These are phyloP conservation scores for Chytriomyces confervae DNA, from an alignment of 192 early-diverging fungal species.

Conservation along the genomic window DNA sequence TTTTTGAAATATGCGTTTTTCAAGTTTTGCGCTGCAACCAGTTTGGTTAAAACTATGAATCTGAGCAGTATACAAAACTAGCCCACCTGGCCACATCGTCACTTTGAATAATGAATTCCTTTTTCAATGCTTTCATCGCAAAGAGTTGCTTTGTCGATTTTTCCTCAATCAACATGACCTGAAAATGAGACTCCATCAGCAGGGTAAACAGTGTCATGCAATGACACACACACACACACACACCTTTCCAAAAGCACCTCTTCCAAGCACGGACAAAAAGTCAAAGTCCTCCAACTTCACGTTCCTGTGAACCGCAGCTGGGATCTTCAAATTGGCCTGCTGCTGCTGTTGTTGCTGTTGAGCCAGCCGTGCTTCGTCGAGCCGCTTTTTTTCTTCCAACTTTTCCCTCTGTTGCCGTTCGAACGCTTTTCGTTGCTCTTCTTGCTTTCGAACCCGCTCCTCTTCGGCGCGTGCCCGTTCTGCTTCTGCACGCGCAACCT, in stretches of 20 bases:
- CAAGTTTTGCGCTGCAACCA: constrained; percentile 48
- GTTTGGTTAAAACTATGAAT: not conserved
- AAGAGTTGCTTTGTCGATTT: constrained; percentile 77
- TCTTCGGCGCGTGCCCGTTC: constrained; percentile 6
- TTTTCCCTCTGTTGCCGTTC: constrained; percentile 53
- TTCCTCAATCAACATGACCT: constrained; percentile 94
- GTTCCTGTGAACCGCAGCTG: constrained; percentile 18
- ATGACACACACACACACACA: not conserved
- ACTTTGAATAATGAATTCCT: constrained; percentile 94
- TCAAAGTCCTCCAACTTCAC: constrained; percentile 59
- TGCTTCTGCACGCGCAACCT: not conserved
- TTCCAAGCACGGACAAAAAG: constrained; percentile 85
- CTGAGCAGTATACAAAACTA: not conserved
- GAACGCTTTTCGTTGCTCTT: constrained; percentile 52
- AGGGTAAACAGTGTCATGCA: not conserved
- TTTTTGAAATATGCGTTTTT: constrained; percentile 91
- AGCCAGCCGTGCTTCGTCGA: constrained; percentile 89
- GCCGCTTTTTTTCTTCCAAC: constrained; percentile 36
- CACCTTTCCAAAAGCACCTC: constrained; percentile 97
- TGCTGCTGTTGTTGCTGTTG: constrained; percentile 62
- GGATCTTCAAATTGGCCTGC: constrained; percentile 5
- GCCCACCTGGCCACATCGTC: constrained; percentile 85
- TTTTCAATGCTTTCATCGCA: constrained; percentile 98
- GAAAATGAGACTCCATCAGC: not conserved
- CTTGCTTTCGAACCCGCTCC: constrained; percentile 70